Base-by-base conservation (phyloP, 2,329 filamentous ascomycete genomes). In the Verticillium dahliae region DNA sequence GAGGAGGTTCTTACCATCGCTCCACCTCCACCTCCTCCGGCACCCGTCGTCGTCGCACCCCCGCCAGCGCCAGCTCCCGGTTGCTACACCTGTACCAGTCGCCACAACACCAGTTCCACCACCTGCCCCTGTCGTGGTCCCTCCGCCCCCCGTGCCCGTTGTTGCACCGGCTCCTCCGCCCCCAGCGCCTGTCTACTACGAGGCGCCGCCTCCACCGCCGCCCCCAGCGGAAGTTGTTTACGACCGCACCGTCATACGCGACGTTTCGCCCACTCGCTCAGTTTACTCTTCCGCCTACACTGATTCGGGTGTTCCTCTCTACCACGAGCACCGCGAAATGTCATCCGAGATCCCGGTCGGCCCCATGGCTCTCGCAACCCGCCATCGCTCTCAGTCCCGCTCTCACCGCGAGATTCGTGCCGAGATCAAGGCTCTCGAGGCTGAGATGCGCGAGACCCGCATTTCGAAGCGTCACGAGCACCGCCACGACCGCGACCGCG, bases 341-440 rank as follows among this genome's bases (percentile, higher is more conserved):
- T 7, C 68, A 69, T 71, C 74, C 4, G 72, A 74, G 11, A 57
- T 72, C 1, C 61, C 70, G 7, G 70, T 75, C 18, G 79, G 77
- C 2, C 73, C 80, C 9, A 68, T 83, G 4, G 78, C 77, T 1
- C 68, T 81, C 13, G 70, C 74, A 10, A 52, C 45, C 1, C 69
- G 76, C 6, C 74, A 79, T 55, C 78, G 72, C 22, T 79, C 76
- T 5, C 73, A 74, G 1, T 80, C 78, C 2, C 76, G 76, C 63
- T 72, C 76, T 69, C 65, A 79, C 6, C 81, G 85, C 18, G 87
- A 91, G 10, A 87, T 95, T 66, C 84, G 86, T 57, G 81, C 86
- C 37, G 90, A 95, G 70, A 91, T 93, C 62, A 83, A 83, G 13
- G 83, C 84, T 1, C 80, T 94, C 1, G 90, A 94, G 75, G 82